Base-by-base conservation (phyloP, 441 rosid genomes). In the Biscutella laevigata region DNA sequence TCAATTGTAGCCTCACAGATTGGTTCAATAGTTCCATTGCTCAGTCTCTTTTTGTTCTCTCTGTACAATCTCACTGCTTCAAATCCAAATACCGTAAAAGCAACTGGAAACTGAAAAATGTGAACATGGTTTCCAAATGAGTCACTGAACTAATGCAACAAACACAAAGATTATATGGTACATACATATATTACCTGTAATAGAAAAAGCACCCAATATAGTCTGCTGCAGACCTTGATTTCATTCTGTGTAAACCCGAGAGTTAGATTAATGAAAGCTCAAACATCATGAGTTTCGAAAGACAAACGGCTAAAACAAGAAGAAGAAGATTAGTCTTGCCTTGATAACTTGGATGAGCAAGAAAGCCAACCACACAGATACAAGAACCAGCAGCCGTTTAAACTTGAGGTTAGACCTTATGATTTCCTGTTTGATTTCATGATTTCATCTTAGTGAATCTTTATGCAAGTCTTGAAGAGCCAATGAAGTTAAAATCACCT, bases 1-100 rank as follows among this genome's bases (percentile, higher is more conserved):
- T 75, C 82, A 36, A 91, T 91, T 0, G 96, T 79, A 67, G 95
- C 98, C 67, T 72, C 95, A 17, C 95, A 91, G 2, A 88, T 57
- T 30, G 66, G 20, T 51, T 80, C 85, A 20, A 67, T 66, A 62
- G 77, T 81, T 21, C 94, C 95, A 15, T 39, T 33, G 59, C 65
- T 70, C 38, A 74, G 47, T 57, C 95, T 77, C 58, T 70, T 63
- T 68, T 64, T 68, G 69, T 78, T 59, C 57, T 78, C 84, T 33
- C 43, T 74, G 77, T 68, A 75, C 52, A 91, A 40, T 61, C 73
- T 81, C n/a, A 66, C 67, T 25, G 96, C 81, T 70, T 87, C 95
- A 50, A 70, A 77, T 34, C 77, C 84, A 49, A 78, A 91, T 56
- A 87, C 79, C 24, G 2, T 73, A 0, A 75, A 5, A 16, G 95